A percentile compares a stretch with the other conserved stretches of the same genome.
These are phyloP conservation scores for Stromatinia cepivora DNA, from an alignment of 2,329 filamentous ascomycete genomes.

Conservation along the genomic window DNA sequence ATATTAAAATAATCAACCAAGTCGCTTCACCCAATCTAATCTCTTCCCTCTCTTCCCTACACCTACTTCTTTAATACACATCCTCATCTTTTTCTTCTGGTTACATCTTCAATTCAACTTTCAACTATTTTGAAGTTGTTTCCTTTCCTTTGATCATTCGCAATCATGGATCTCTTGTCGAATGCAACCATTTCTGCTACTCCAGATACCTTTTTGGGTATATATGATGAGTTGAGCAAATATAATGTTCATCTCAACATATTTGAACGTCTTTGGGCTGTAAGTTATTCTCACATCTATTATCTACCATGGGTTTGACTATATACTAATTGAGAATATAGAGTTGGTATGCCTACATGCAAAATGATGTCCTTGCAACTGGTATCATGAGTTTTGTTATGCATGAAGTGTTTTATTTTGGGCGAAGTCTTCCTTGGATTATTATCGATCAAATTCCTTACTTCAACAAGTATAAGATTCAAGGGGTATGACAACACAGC, in stretches of 20 bases:
- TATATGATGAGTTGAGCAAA: slow-evolving; percentile 64
- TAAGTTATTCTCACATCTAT: slow-evolving; percentile 46
- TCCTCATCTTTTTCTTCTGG: slow-evolving; percentile 7
- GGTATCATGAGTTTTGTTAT: slow-evolving; percentile 96
- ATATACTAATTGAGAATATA: slow-evolving; percentile 39
- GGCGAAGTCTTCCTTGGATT: slow-evolving; percentile 83
- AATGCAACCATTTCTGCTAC: slow-evolving; percentile 37
- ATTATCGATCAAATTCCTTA: slow-evolving; percentile 85
- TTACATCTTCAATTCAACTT: slow-evolving; percentile 7
- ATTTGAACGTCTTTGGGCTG: slow-evolving; percentile 84
- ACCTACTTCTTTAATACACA: slow-evolving; percentile 15
- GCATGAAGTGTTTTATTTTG: slow-evolving; percentile 95
- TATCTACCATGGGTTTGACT: background rate
- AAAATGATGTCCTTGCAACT: slow-evolving; percentile 94
- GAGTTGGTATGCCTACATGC: slow-evolving; percentile 96
- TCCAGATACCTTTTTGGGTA: slow-evolving; percentile 50
- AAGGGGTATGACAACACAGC: slow-evolving; percentile 49
- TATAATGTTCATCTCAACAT: slow-evolving; percentile 80
- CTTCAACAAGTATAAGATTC: slow-evolving; percentile 94
- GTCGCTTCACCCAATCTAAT: background rate
- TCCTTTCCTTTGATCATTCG: slow-evolving; percentile 24
- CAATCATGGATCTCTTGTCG: slow-evolving; percentile 28
- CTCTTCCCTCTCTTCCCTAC: background rate
- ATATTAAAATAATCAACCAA: background rate
- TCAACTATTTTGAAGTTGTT: background rate